Percentiles rank a stretch among this genome's conserved stretches.
Evolutionary conservation across 805 yeast genomes (phyloP).

Genomic region (Trichomonascus vanleenenianus): DNA sequence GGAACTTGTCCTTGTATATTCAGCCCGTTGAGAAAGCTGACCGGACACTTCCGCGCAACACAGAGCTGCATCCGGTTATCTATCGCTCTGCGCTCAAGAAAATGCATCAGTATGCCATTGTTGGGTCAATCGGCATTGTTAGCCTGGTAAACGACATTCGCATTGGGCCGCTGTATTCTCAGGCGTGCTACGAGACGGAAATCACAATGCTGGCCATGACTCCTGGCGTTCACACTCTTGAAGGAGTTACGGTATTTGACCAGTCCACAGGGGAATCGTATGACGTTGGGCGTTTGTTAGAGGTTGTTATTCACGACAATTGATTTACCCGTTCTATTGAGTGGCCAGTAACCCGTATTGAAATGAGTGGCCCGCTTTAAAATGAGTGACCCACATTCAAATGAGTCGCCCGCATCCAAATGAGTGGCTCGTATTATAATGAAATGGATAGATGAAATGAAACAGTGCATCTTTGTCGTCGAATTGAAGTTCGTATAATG

Average conservation of each 20-base stretch:
- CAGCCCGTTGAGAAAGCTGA: slow-evolving; percentile 26
- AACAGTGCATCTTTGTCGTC: too few relatives aligned
- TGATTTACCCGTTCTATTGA: not conserved
- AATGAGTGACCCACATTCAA: too few relatives aligned
- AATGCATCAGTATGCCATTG: slow-evolving; percentile 26
- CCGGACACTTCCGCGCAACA: slow-evolving; percentile 13
- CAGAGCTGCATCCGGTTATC: slow-evolving; percentile 8
- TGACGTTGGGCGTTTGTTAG: slow-evolving; percentile 63
- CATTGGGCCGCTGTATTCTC: slow-evolving; percentile 54
- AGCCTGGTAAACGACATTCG: slow-evolving; percentile 59
- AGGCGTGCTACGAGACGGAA: slow-evolving; percentile 56
- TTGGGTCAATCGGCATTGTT: slow-evolving; percentile 46
- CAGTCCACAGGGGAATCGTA: slow-evolving; percentile 55
- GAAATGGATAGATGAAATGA: too few relatives aligned
- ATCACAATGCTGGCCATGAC: slow-evolving; percentile 53
- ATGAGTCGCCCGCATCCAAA: too few relatives aligned
- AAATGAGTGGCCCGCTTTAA: too few relatives aligned
- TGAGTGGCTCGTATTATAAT: too few relatives aligned
- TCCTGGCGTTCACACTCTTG: slow-evolving; percentile 55
- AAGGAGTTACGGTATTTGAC: slow-evolving; percentile 61
- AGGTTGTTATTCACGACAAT: slow-evolving; percentile 32
- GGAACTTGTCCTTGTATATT: slow-evolving; percentile 46
- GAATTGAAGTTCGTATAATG: too few relatives aligned
- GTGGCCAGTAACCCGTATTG: too few relatives aligned
- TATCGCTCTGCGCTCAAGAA: slow-evolving; percentile 25